Base-by-base conservation (phyloP, 2,329 filamentous ascomycete genomes). In the Colletotrichum nymphaeae region DNA sequence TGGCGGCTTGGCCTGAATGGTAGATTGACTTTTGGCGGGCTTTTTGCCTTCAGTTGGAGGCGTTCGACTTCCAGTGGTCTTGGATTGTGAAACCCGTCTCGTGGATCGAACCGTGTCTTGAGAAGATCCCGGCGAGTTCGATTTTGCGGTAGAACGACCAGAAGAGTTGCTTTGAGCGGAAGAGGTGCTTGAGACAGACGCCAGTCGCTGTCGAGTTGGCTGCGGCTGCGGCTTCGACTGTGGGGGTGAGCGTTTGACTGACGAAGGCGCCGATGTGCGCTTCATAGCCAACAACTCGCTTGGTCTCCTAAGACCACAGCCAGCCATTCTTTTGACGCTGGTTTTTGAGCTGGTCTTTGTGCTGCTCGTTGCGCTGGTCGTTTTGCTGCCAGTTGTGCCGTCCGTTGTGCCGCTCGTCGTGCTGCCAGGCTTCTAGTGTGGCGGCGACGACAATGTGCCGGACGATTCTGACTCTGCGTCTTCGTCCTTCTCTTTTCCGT, bases 381-480 rank as follows among this genome's bases (percentile, higher is more conserved):
- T 16, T 16, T 42, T n/a, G 19, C 16, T 28, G 9, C 42, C 11
- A 5, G 9, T 67, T 14, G 28, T 67, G 8, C n/a, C 16, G n/a
- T 55, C 11, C 9, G 16, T 67, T 14, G 28, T 67, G 8, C n/a
- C 16, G n/a, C 68, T 62, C 16, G 63, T n/a, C 22, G 49, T 37
- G 53, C 63, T 58, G 12, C 57, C 72, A 63, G 28, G 16, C 62
- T 57, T 37, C 67, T 74, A 74, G 68, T 71, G 59, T 49, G 87
- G 87, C 22, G 89, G 89, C 19, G 89, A 90, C 0, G 89, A 90
- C 72, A 89, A 79, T 0, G 87, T 87, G 22, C 86, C 89, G 0
- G 88, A 90, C 53, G 88, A 89, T 77, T 91, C 89, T 19, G 88
- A 90, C 74, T 86, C 87, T 55, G 81, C 85, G 59, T 90, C 88